Conservation (phyloP, 768 basidiomycete species). For the Hypholoma fasciculare region DNA sequence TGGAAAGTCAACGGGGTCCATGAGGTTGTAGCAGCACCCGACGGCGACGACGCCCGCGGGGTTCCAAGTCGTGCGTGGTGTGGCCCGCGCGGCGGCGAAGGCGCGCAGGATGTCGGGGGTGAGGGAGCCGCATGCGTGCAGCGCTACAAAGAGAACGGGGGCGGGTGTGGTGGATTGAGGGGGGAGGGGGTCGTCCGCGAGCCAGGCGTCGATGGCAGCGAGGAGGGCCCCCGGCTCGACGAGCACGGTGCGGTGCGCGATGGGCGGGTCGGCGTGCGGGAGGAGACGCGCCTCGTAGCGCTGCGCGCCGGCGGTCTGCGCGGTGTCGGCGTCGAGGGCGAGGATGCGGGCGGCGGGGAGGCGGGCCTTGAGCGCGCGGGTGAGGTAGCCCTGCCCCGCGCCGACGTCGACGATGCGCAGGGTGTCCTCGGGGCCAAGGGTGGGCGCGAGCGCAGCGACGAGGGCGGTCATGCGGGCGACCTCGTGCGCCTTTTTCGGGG, state of each 20-base stretch:
- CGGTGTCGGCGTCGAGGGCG: slow-evolving; percentile 63
- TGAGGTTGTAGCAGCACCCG: slow-evolving; percentile 80
- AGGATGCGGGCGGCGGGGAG: slow-evolving; percentile 47
- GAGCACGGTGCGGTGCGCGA: slow-evolving; percentile 57
- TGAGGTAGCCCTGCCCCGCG: slow-evolving; percentile 76
- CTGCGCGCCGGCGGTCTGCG: slow-evolving; percentile 60
- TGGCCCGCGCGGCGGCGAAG: slow-evolving; percentile 31
- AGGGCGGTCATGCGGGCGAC: slow-evolving; percentile 63
- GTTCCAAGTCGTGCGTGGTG: slow-evolving; percentile 37
- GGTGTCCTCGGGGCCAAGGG: slow-evolving; percentile 13
- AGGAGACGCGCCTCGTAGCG: slow-evolving; percentile 36
- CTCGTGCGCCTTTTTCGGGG: slow-evolving; percentile 77
- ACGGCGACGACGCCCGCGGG: slow-evolving; percentile 59
- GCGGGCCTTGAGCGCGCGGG: slow-evolving; percentile 43
- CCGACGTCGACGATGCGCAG: slow-evolving; percentile 69
- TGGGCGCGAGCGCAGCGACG: slow-evolving; percentile 37
- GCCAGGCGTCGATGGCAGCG: slow-evolving; percentile 52
- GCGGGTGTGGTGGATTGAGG: background rate
- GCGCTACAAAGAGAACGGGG: slow-evolving; percentile 58
- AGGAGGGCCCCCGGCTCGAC: slow-evolving; percentile 52
- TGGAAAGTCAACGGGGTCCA: slow-evolving; percentile 60
- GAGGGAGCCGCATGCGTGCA: slow-evolving; percentile 78
- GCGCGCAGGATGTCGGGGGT: slow-evolving; percentile 66
- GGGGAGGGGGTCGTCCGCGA: slow-evolving; percentile 19
- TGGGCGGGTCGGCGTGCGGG: slow-evolving; percentile 27